Base-by-base conservation (phyloP, 192 early-diverging fungal species). In the Geranomyces variabilis region DNA sequence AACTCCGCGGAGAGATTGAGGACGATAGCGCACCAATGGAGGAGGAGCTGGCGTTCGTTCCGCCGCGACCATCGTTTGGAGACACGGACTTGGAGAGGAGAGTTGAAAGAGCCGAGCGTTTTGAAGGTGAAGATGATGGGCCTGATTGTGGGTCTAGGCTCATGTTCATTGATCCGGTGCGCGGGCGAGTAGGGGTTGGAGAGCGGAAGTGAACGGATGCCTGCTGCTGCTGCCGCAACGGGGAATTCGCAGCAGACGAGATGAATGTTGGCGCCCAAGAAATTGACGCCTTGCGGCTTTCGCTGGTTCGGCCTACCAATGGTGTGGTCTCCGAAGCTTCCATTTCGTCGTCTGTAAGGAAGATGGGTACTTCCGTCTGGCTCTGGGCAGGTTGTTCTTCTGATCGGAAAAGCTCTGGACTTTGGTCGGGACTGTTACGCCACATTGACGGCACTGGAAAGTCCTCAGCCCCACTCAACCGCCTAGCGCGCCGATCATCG, bases 31-130 rank as follows among this genome's bases (percentile, higher is more conserved):
- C n/a, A 17, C 6, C 24, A 15, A 9, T 53, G 7, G 19, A 24
- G 51, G 46, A 47, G 46, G 51, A n/a, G 51, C 51, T n/a, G 3
- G 51, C 51, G n/a, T n/a, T n/a, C n/a, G n/a, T n/a, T n/a, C n/a
- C n/a, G n/a, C n/a, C n/a, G n/a, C n/a, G n/a, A n/a, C n/a, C n/a
- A n/a, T n/a, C n/a, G 17, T n/a, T 53, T n/a, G 51, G 17, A 53
- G 51, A 53, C 51, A 53, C 6, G 24, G 51, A 53, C 19, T n/a
- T 24, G 19, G 51, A 53, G 51, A 53, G 36, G 36, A 41, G 36
- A 41, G 36, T 41, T 41, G 36, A 41, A 41, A 41, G 36, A 41
- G 36, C 36, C 36, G 36, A 41, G 10, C 36, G 36, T 17, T 53
- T 3, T 53, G n/a, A 7, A 8, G 51, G 7, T 53, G 24, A 24